Conservation (phyloP, 371 early-diverging fungal species). For the Mortierella sp. region DNA sequence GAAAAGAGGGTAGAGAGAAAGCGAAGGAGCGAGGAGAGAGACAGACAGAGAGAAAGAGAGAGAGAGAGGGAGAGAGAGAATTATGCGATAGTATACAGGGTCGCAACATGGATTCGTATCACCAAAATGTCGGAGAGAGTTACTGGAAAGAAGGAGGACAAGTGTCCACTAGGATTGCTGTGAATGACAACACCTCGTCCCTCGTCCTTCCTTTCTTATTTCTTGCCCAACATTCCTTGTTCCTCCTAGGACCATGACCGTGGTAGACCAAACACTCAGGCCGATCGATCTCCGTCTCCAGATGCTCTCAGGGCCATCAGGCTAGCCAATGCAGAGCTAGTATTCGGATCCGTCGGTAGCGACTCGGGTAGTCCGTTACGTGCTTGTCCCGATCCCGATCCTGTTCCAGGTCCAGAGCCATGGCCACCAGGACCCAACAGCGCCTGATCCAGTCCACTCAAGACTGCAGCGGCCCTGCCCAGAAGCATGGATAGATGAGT, state of each 20-base stretch:
- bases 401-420: neutral
- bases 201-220: too few species aligned
- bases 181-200: too few species aligned
- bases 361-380: neutral
- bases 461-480: conserved; percentile 67
- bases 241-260: neutral
- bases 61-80: too few species aligned
- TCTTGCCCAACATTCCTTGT: too few species aligned
- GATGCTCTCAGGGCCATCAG: conserved; percentile 55
- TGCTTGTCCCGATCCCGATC: neutral
- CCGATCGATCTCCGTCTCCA: conserved; percentile 9
- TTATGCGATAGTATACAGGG: too few species aligned
- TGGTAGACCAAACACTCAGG: neutral
- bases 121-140: too few species aligned
- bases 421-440: conserved; percentile 15
- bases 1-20: too few species aligned
- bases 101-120: too few species aligned
- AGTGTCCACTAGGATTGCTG: too few species aligned
- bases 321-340: conserved; percentile 57
- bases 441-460: conserved; percentile 69
- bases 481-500: conserved; percentile 66
- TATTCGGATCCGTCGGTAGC: conserved; percentile 27
- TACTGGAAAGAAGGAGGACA: too few species aligned
- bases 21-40: too few species aligned
- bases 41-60: too few species aligned